Conservation (phyloP, 2,329 filamentous ascomycete genomes). For the Neocucurbitaria cava region DNA sequence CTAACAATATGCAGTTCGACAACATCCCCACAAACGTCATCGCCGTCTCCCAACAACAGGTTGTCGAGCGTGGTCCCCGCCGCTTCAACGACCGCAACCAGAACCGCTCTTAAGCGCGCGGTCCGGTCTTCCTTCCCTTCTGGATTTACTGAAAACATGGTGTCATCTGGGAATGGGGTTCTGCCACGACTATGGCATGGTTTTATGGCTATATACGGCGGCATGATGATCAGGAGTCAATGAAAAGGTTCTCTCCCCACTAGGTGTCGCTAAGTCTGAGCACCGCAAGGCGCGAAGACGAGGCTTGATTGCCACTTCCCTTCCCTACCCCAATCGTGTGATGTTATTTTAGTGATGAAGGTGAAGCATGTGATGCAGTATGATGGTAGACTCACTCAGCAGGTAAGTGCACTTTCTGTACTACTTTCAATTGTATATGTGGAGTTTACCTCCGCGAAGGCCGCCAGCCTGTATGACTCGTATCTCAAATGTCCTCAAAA, state of each 20-base stretch:
- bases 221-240: constrained; percentile 76
- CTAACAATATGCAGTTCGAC: constrained; percentile 75
- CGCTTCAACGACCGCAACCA: constrained; percentile 72
- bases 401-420: neutral
- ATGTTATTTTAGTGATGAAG: neutral
- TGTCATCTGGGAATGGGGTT: constrained; percentile 89
- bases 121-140: constrained; percentile 58
- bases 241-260: constrained; percentile 53
- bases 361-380: constrained; percentile 11
- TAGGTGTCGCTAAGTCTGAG: constrained; percentile 88
- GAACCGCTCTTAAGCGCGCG: constrained; percentile 40
- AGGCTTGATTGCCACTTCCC: constrained; percentile 87
- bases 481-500: neutral
- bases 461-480: no score
- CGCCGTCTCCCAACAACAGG: constrained; percentile 86
- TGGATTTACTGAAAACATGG: constrained; percentile 45
- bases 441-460: no score
- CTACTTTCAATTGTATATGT: neutral
- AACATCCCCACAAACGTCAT: constrained; percentile 96
- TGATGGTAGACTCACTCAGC: neutral
- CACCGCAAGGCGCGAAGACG: constrained; percentile 61
- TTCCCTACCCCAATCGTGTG: constrained; percentile 22
- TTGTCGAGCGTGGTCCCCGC: constrained; percentile 79
- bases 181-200: constrained; percentile 92
- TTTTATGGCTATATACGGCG: constrained; percentile 67